Evolutionary conservation across 371 early-diverging fungal genomes (phyloP).

Genomic region (Mortierella sp.): DNA sequence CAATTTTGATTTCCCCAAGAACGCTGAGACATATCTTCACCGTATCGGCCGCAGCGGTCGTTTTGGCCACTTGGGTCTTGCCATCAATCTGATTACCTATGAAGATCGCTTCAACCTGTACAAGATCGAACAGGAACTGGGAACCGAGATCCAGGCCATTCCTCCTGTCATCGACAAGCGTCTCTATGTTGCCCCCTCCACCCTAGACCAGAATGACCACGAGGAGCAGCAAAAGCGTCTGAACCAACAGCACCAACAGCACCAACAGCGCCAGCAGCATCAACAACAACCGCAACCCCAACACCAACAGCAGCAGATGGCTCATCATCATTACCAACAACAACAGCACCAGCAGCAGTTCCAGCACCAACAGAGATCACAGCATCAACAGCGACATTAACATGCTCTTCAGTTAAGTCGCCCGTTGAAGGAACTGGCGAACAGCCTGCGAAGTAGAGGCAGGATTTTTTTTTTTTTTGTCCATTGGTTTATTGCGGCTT

Average conservation of each 20-base stretch:
- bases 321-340: constrained; percentile 16
- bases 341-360: constrained; percentile 24
- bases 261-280: constrained; percentile 50
- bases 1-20: constrained; percentile 99
- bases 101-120: constrained; percentile 96
- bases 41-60: constrained; percentile 98
- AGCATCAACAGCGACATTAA: constrained; percentile 14
- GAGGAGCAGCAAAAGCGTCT: constrained; percentile 62
- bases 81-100: constrained; percentile 97
- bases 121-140: constrained; percentile 96
- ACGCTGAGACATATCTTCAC: constrained; percentile 99
- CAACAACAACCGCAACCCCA: constrained; percentile 51
- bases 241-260: constrained; percentile 62
- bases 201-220: constrained; percentile 64
- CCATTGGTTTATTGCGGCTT: no score
- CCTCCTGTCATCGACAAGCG: constrained; percentile 94
- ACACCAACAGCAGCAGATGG: constrained; percentile 52
- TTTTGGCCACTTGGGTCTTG: constrained; percentile 97
- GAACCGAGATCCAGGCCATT: constrained; percentile 96
- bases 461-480: no score
- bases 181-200: constrained; percentile 85
- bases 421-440: constrained; percentile 3
- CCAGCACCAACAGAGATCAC: constrained; percentile 12
- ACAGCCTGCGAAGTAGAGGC: no score
- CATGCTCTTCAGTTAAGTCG: background rate